These are phyloP conservation scores for Rhipidocladum racemiflorum DNA, from an alignment of 176 grass and related monocot genomes.

Conservation along the genomic window DNA sequence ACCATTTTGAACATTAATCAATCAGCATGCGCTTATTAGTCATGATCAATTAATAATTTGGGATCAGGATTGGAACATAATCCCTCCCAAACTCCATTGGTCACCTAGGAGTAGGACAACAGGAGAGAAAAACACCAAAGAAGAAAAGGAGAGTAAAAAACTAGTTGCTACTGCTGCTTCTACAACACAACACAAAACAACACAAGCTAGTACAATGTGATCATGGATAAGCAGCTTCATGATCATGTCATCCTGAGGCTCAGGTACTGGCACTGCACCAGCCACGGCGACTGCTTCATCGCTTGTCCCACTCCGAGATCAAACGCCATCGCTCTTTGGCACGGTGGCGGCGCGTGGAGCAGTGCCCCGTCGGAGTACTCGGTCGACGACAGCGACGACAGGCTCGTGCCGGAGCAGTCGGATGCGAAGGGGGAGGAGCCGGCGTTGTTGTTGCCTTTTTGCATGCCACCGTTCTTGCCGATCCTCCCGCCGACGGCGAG, in stretches of 20 bases:
- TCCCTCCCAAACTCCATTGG: conserved; percentile 6
- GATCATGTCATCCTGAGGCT: conserved; percentile 82
- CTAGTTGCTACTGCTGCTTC: conserved; percentile 30
- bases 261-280: conserved; percentile 63
- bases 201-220: conserved; percentile 11
- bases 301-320: conserved; percentile 44
- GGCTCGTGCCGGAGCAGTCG: conserved; percentile 50
- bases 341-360: conserved; percentile 32
- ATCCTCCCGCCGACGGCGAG: conserved; percentile 49
- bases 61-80: conserved; percentile 7
- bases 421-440: conserved; percentile 33
- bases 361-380: conserved; percentile 33
- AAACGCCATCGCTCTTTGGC: conserved; percentile 50
- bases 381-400: conserved; percentile 47
- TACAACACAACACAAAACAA: conserved; percentile 30
- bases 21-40: conserved; percentile 46
- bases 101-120: conserved; percentile 17
- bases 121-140: neutral
- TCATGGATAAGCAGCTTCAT: neutral
- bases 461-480: conserved; percentile 28
- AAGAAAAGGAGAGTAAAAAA: neutral
- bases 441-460: neutral
- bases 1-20: conserved; percentile 17
- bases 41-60: conserved; percentile 37
- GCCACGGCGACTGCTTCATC: conserved; percentile 63